Percentiles rank a stretch among this genome's conserved stretches.
These are phyloP conservation scores for Coelastrella sp. DNA, from an alignment of 139 green algal species.

Conservation along the genomic window DNA sequence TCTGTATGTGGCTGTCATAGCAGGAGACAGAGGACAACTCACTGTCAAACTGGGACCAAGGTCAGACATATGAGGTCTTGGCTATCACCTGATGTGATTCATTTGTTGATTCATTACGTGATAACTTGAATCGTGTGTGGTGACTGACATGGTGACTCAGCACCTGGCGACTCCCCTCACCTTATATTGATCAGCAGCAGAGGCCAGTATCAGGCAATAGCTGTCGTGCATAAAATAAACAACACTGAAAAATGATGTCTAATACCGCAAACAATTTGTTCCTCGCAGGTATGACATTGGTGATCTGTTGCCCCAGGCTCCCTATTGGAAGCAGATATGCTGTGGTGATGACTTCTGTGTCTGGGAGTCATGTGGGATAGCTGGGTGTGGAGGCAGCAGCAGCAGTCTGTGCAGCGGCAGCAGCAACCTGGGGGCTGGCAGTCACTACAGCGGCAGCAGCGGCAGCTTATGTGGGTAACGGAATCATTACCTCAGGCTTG, in stretches of 20 bases:
- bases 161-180: no score
- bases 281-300: conserved; percentile 7
- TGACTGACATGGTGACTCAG: no score
- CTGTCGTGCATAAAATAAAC: no score
- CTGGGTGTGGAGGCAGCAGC: background rate
- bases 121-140: no score
- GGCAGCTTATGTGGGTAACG: conserved; percentile 9
- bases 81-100: no score
- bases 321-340: background rate
- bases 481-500: no score
- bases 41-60: conserved; percentile 73
- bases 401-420: background rate
- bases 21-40: conserved; percentile 38
- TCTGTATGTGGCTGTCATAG: conserved; percentile 75
- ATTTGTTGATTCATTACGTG: no score
- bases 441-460: conserved; percentile 29
- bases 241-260: no score
- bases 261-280: no score
- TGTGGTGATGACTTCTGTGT: conserved; percentile 22
- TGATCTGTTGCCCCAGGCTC: background rate
- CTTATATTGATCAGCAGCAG: no score
- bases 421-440: no score
- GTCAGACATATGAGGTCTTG: conserved; percentile 28
- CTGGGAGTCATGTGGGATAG: background rate
- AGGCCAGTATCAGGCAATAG: no score